Base-by-base conservation (phyloP, 73 alveolate species). In the Loxodes magnus region DNA sequence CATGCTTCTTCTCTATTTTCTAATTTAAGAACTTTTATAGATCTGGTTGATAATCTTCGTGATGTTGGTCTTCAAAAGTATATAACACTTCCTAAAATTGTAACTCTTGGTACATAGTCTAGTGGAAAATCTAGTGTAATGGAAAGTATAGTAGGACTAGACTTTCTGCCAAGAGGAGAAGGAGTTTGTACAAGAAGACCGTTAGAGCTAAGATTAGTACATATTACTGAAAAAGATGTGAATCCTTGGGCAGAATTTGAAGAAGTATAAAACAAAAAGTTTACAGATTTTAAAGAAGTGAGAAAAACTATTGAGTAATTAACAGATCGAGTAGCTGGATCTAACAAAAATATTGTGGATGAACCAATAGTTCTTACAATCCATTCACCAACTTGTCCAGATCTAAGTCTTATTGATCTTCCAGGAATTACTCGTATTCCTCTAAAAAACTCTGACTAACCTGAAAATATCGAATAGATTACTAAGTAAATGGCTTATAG, bases 101-200 rank as follows among this genome's bases (percentile, higher is more conserved):
- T 33, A 16, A 33, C 43, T n/a, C 43, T 33, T 33, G 43, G 43
- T n/a, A 33, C 14, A n/a, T 16, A 33, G 43, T n/a, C 71, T 60
- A 31, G 43, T 43, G 16, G 96, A 30, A 94, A 94, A 72, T 80
- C 94, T 36, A 84, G 97, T n/a, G 85, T 94, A 31, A 84, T 94
- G 35, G 97, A 93, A 60, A 72, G 83, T 48, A 94, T 94, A 61
- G 97, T 94, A 5, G 99, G 99, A 31, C 44, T 94, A 50, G 98
- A 94, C 67, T 84, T 94, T 79, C 77, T 94, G 19, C 99, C 99
- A n/a, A 70, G 97, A 56, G 70, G 74, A 25, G 68, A 84, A 60
- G 96, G 96, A 10, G 88, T 76, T 7, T 88, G 71, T 29, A 90
- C 98, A 9, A 67, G 96, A 5, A 53, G 96, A 12, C 98, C 98